These are phyloP conservation scores for Phaeoacremonium minimum DNA, from an alignment of 2,329 filamentous ascomycete genomes.

Conservation along the genomic window DNA sequence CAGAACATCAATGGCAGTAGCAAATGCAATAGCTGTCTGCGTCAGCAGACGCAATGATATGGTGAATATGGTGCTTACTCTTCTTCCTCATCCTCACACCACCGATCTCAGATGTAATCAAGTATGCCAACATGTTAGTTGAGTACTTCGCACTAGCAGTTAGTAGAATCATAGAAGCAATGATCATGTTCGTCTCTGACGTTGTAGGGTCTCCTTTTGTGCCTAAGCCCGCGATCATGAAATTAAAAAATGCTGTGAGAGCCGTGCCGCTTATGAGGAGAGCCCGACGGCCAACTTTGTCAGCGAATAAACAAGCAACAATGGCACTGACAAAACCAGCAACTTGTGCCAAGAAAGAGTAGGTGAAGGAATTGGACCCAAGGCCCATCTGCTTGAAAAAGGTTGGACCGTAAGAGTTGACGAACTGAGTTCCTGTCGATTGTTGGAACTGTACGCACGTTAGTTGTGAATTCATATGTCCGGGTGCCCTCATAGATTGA, in stretches of 20 bases:
- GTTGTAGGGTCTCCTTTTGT: slow-evolving; percentile 1
- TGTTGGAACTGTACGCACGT: too few relatives aligned
- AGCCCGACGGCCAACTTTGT: slow-evolving; percentile 1
- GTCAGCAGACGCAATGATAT: not conserved
- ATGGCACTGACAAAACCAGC: slow-evolving; percentile 1
- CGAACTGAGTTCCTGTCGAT: slow-evolving; percentile 4
- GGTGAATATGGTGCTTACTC: not conserved
- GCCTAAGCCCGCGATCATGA: slow-evolving; percentile 4
- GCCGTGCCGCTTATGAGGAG: slow-evolving; percentile 3
- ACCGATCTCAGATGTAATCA: slow-evolving; percentile 5
- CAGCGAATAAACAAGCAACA: slow-evolving; percentile 1
- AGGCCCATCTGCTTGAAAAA: slow-evolving; percentile 4
- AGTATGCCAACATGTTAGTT: slow-evolving; percentile 2
- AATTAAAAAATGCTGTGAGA: slow-evolving; percentile 3
- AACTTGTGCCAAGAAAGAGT: slow-evolving; percentile 1
- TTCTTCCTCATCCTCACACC: slow-evolving; percentile 8
- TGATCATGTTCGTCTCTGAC: slow-evolving; percentile 1
- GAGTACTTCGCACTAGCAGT: slow-evolving; percentile 4
- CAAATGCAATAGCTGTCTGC: slow-evolving; percentile 2
- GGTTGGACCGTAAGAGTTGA: slow-evolving; percentile 4
- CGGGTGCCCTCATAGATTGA: too few relatives aligned
- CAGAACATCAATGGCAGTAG: slow-evolving; percentile 6
- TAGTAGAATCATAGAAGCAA: slow-evolving; percentile 5
- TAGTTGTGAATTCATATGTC: too few relatives aligned
- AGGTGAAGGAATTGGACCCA: slow-evolving; percentile 4